These are phyloP conservation scores for Didymella pinodella DNA, from an alignment of 2,329 filamentous ascomycete species.

Conservation along the genomic window DNA sequence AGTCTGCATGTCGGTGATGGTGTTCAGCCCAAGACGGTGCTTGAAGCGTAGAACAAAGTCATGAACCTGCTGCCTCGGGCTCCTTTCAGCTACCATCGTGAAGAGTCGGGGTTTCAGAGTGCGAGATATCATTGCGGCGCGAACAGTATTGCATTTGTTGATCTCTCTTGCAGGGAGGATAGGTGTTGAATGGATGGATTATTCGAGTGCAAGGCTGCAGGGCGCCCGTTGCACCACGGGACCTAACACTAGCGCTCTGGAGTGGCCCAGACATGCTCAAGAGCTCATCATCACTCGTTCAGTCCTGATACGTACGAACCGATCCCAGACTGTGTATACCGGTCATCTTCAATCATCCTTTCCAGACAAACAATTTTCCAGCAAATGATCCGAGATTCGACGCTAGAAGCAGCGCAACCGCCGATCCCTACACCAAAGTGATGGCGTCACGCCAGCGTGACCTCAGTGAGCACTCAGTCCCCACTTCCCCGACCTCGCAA, in stretches of 20 bases:
- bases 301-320: background rate
- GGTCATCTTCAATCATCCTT: background rate
- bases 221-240: conserved; percentile 1
- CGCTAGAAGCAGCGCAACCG: background rate
- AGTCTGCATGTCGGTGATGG: background rate
- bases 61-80: background rate
- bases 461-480: conserved; percentile 20
- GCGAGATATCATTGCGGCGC: background rate
- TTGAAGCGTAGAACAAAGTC: conserved; percentile 2
- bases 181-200: background rate
- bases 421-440: background rate
- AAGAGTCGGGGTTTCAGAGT: background rate
- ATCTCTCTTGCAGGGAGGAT: background rate
- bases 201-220: background rate
- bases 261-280: background rate
- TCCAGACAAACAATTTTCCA: background rate
- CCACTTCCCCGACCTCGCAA: conserved; percentile 20
- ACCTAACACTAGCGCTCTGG: conserved; percentile 7
- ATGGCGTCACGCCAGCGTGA: conserved; percentile 9
- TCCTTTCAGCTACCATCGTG: background rate
- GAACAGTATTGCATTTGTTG: background rate
- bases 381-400: background rate
- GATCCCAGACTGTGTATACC: background rate
- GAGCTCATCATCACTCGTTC: background rate
- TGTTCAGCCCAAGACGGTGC: background rate